Base-by-base conservation (phyloP, 768 basidiomycete genomes). In the Antrodiella citrinella region DNA sequence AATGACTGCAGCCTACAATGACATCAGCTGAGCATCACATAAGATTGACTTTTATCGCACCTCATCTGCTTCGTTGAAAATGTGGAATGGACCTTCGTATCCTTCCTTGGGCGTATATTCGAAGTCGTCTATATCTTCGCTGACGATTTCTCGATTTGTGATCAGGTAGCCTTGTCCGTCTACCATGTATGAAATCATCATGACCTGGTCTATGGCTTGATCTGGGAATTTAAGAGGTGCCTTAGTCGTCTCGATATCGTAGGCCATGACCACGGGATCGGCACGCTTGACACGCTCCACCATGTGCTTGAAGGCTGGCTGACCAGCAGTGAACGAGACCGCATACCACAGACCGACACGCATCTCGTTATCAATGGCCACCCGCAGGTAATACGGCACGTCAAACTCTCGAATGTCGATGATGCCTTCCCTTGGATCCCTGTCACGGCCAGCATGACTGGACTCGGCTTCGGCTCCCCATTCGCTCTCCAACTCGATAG, bases 171-270 rank as follows among this genome's bases (percentile, higher is more conserved):
- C 96, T 65, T 94, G 91, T 0, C 93, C 95, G 63, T 99, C 96
- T 15, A 99, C 74, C 94, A 99, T 98, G 69, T 98, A 99, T 41
- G 96, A 99, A 55, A 99, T 98, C 96, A 99, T 99, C 95, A 99
- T 99, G 59, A 99, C 92, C 64, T 97, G 94, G 71, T 98, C 96
- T 21, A 91, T 84, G 4, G 82, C 79, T 58, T 93, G 86, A 70
- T 98, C 96, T 1, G 96, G 95, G 63, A 98, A 98, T 67, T 98
- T 98, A 59, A 98, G 81, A n/a, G 96, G 95, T n/a, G 91, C 87
- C 69, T 99, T 99, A 1, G 94, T 95, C 15, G 91, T 94, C 67
- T 99, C 96, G 62, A 99, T 99, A 81, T 98, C 96, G 65, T 76
- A 99, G 0, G 96, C 96, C 91, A 99, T 87, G 47, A 99, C 93